Conservation (phyloP, 1,139 yeast species). For the Protomyces macrosporus region DNA sequence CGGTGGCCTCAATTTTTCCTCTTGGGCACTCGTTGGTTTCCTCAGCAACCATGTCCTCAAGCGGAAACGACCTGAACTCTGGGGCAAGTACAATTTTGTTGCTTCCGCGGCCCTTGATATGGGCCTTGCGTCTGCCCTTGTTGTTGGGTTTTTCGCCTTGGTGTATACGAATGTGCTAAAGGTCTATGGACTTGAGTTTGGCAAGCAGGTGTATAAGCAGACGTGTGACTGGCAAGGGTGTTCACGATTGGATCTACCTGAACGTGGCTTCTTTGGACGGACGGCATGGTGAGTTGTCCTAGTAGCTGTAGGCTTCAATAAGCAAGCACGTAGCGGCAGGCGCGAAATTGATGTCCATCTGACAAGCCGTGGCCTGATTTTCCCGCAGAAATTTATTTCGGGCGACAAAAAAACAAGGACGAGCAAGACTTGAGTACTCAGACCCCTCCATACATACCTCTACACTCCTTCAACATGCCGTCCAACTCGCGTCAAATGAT, state of each 20-base stretch:
- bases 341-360: neutral
- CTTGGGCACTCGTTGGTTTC: constrained; percentile 49
- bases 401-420: neutral
- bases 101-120: constrained; percentile 56
- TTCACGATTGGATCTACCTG: constrained; percentile 2
- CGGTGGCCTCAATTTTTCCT: constrained; percentile 48
- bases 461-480: neutral
- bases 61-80: constrained; percentile 53
- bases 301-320: too few relatives aligned
- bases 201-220: constrained; percentile 12
- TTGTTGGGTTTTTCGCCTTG: constrained; percentile 46
- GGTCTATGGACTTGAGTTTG: constrained; percentile 9
- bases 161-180: constrained; percentile 39
- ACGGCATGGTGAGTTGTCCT: neutral
- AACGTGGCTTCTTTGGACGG: neutral
- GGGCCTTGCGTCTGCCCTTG: constrained; percentile 45
- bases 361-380: neutral
- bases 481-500: constrained; percentile 9
- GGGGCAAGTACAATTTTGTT: constrained; percentile 55
- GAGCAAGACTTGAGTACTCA: too few relatives aligned
- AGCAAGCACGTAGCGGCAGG: too few relatives aligned
- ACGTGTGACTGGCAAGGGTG: constrained; percentile 23
- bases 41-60: constrained; percentile 50
- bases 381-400: neutral
- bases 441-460: neutral